Base-by-base conservation (phyloP, 139 green algal species). In the Closterium sp. region DNA sequence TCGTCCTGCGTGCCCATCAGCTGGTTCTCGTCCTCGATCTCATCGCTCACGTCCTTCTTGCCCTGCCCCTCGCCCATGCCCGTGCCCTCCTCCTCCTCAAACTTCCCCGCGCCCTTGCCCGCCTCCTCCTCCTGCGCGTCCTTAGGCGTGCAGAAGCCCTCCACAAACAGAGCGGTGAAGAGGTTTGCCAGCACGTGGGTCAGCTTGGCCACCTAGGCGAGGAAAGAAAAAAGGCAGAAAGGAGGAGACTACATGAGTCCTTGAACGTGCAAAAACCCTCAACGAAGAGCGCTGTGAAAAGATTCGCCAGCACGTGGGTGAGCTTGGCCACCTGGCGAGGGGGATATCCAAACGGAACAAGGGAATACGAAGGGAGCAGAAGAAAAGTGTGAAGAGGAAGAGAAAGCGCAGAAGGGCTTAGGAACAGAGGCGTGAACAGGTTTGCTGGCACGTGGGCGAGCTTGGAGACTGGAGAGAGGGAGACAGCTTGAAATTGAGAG, bases 11-110 rank as follows among this genome's bases (percentile, higher is more conserved):
- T 96, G 0, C 98, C 98, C 91, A 99, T 92, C 92, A 99, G 95
- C 96, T 99, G 97, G 91, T 99, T 98, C 94, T 99, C 97, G 92
- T 99, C 94, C 91, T 98, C 95, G 28, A 99, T 97, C 96, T 99
- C 93, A 89, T 99, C 97, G 30, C 95, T 97, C 91, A 99, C 97
- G 92, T 99, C 98, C 95, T 97, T 98, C 42, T 94, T 94, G 1
- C 96, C 96, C 62, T 98, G 95, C 21, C 97, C 97, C 28, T 98
- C 97, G 10, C 97, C 97, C 95, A 99, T 96, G 9, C 97, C 97
- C 29, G 97, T 98, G 50, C 97, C 97, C 28, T 73, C 92, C 86
- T 97, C 92, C 62, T 95, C 94, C 93, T 96, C 94, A 22, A 96
- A 96, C 42, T 94, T 94, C 19, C 88, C 88, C 6, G 88, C 94